Evolutionary conservation across 139 green algal species (phyloP), one percentile per base, ranked within the genome.

Genomic region (Picochlorum sp.): DNA sequence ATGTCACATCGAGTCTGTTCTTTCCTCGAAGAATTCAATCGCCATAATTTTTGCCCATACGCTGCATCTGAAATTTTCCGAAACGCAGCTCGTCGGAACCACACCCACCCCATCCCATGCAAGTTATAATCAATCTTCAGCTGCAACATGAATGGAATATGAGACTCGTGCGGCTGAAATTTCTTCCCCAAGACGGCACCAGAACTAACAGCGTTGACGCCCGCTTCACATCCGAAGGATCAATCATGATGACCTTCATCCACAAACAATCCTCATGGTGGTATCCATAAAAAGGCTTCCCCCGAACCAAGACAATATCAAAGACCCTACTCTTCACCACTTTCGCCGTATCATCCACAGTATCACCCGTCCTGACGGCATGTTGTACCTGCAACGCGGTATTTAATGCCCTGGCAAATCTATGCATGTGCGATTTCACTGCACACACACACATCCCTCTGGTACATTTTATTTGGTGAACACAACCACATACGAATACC

Each of bases 51-150:
- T 13, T 21, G 47, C 6, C 0, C 16, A 54, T 54, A 20, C 18
- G n/a, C n/a, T 21, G n/a, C 47, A 2, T 54, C 47, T 54, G 47
- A 54, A 54, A 20, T n/a, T 21, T 15, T 20, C 11, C 73, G 69
- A 67, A 79, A 79, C 4, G 23, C 20, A 14, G 82, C 83, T 24
- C 63, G 57, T 9, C 41, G 21, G 7, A 96, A 71, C 10, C 69
- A 65, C 6, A 96, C 16, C 51, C 75, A 77, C 16, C 77, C 83
- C 91, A 97, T 97, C 45, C 91, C 91, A 14, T 81, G 71, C 62
- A 97, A 75, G 69, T 97, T 97, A 75, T 88, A 86, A 71, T 97
- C 91, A 13, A 95, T 82, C 83, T 95, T 96, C 64, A 97, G 66
- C 68, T 98, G 92, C 61, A 98, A 82, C 58, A 97, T 69, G 73